phyloP scores from a whole-genome alignment of 2,329 filamentous ascomycete genomes.

The Coniochaeta prunicola region DNA sequence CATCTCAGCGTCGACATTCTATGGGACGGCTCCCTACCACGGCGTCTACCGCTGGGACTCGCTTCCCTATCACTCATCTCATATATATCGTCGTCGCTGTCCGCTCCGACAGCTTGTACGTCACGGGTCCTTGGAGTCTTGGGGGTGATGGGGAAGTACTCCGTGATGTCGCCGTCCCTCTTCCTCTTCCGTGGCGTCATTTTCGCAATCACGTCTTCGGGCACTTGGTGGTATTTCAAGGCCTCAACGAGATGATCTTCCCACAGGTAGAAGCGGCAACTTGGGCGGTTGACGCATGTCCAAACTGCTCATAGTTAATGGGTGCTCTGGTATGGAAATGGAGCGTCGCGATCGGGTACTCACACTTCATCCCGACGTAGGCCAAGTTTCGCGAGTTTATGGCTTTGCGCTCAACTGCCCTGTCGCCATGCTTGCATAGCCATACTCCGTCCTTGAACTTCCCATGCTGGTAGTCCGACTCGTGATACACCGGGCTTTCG shows the following conservation, averaged over 20 bases:
- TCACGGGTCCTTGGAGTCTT: neutral
- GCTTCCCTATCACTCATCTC: neutral
- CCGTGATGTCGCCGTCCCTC: neutral
- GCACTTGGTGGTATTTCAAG: neutral
- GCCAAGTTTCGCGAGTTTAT: neutral
- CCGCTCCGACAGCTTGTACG: neutral
- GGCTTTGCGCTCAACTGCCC: neutral
- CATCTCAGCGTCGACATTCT: neutral
- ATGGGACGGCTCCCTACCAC: neutral
- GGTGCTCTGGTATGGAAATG: neutral
- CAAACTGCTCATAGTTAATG: neutral
- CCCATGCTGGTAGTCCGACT: neutral
- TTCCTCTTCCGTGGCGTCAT: neutral
- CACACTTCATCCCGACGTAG: neutral
- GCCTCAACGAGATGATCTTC: neutral
- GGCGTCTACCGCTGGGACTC: neutral
- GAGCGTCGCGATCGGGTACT: neutral
- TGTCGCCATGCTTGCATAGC: neutral
- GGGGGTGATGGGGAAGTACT: neutral
- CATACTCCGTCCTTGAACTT: neutral
- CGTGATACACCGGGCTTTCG: neutral
- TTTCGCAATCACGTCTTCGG: neutral
- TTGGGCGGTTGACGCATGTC: neutral
- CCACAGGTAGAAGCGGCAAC: constrained; percentile 2
- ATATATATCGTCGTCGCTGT: neutral